phyloP scores from a whole-genome alignment of 2,329 filamentous ascomycete species.

The Pochonia chlamydosporia region DNA sequence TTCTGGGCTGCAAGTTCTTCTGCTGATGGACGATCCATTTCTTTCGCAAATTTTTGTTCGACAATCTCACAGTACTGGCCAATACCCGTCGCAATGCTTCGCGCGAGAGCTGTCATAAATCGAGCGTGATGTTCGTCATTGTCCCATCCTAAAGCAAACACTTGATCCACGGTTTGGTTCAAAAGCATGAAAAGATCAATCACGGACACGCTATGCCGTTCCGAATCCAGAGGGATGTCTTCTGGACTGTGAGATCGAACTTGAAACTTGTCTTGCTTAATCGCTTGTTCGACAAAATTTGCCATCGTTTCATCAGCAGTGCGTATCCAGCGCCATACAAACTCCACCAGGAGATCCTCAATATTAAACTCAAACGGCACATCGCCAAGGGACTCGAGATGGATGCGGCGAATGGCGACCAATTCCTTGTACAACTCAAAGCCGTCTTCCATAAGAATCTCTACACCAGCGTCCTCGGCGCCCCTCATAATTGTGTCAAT shows the following conservation, averaged over 20 bases:
- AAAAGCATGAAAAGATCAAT: slow-evolving; percentile 93
- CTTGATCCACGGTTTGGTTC: slow-evolving; percentile 83
- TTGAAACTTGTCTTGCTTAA: slow-evolving; percentile 83
- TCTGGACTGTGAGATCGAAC: slow-evolving; percentile 61
- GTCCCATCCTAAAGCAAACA: slow-evolving; percentile 83
- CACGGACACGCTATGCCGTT: slow-evolving; percentile 87
- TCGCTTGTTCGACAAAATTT: slow-evolving; percentile 81
- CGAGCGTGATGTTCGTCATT: slow-evolving; percentile 90
- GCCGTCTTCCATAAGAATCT: slow-evolving; percentile 84
- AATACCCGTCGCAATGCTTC: slow-evolving; percentile 75
- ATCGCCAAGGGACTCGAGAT: slow-evolving; percentile 66
- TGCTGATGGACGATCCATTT: slow-evolving; percentile 89
- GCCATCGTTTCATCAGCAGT: slow-evolving; percentile 74
- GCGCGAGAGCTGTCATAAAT: slow-evolving; percentile 92
- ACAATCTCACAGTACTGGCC: slow-evolving; percentile 87
- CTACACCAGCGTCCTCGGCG: slow-evolving; percentile 61
- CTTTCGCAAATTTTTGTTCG: slow-evolving; percentile 76
- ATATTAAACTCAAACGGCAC: slow-evolving; percentile 80
- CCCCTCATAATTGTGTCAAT: slow-evolving; percentile 74
- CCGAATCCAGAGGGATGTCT: slow-evolving; percentile 64
- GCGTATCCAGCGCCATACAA: slow-evolving; percentile 93
- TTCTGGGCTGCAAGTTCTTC: slow-evolving; percentile 75
- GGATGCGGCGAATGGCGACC: slow-evolving; percentile 76
- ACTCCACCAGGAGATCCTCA: slow-evolving; percentile 78
- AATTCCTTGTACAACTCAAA: slow-evolving; percentile 91